Evolutionary conservation across 2,329 filamentous ascomycete genomes (phyloP).

Genomic region (Fusarium setosum): DNA sequence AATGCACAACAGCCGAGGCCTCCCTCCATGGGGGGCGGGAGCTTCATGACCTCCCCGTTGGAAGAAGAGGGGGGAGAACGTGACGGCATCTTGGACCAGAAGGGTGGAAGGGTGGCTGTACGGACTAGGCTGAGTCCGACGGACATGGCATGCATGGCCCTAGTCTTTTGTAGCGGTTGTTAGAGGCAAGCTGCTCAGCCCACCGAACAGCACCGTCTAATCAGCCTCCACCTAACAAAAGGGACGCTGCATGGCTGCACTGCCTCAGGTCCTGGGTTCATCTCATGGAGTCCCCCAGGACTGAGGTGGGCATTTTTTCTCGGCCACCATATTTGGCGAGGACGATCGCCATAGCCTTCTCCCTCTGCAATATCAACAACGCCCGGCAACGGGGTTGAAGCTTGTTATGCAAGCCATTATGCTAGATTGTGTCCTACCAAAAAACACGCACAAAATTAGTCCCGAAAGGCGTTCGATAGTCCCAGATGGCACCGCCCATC

Average conservation of each 20-base stretch:
- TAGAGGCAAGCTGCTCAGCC: too few relatives aligned
- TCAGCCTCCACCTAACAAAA: slow-evolving; percentile 5
- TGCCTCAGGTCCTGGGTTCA: slow-evolving; percentile 16
- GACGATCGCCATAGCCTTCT: background rate
- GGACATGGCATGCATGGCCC: background rate
- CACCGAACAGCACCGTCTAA: too few relatives aligned
- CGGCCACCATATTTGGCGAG: too few relatives aligned
- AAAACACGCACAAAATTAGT: background rate
- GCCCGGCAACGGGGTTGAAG: background rate
- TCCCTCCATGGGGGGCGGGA: background rate
- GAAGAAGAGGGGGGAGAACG: background rate
- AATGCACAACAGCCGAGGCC: slow-evolving; percentile 15
- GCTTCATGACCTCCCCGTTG: background rate
- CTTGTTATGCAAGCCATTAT: too few relatives aligned
- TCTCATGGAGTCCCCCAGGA: slow-evolving; percentile 3
- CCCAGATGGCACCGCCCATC: background rate
- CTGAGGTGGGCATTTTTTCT: slow-evolving; percentile 13
- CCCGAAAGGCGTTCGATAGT: slow-evolving; percentile 8
- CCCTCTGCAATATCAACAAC: slow-evolving; percentile 15
- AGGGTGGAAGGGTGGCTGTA: slow-evolving; percentile 23
- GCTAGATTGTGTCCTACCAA: background rate
- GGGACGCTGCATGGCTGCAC: slow-evolving; percentile 22
- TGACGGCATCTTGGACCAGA: slow-evolving; percentile 13
- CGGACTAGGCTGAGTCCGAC: slow-evolving; percentile 29
- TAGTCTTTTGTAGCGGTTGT: too few relatives aligned